Evolutionary conservation across 768 basidiomycete species (phyloP).

Genomic region (Tricholoma saponaceum): DNA sequence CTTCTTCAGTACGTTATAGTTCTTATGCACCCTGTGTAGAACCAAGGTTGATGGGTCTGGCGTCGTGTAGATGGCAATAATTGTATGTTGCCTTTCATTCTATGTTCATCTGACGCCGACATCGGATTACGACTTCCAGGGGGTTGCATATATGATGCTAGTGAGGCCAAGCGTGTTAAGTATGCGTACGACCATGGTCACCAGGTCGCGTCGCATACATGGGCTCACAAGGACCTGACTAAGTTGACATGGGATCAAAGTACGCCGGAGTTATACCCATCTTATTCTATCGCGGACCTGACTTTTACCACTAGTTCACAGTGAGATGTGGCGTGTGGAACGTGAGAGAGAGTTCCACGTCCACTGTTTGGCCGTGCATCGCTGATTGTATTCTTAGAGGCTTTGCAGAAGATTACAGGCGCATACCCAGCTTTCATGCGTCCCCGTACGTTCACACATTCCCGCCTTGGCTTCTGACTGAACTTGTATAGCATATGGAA

Average conservation of each 20-base stretch:
- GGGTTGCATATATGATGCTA: slow-evolving; percentile 35
- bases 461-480: background rate
- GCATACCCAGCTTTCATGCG: slow-evolving; percentile 44
- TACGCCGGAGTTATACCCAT: slow-evolving; percentile 13
- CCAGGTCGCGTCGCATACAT: slow-evolving; percentile 43
- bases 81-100: slow-evolving; percentile 18
- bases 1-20: slow-evolving; percentile 35
- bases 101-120: background rate
- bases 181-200: slow-evolving; percentile 37
- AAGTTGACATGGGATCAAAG: slow-evolving; percentile 37
- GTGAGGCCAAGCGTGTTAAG: slow-evolving; percentile 27
- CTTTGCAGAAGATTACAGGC: slow-evolving; percentile 37
- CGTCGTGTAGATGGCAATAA: slow-evolving; percentile 32
- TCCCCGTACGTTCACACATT: slow-evolving; percentile 28
- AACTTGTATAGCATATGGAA: slow-evolving; percentile 26
- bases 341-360: slow-evolving; percentile 21
- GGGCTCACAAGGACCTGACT: slow-evolving; percentile 36
- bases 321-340: slow-evolving; percentile 43
- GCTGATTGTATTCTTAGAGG: slow-evolving; percentile 24
- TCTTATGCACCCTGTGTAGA: background rate
- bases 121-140: slow-evolving; percentile 16
- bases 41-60: background rate
- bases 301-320: slow-evolving; percentile 27
- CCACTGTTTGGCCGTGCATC: background rate
- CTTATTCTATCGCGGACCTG: background rate